Conservation (phyloP, 192 early-diverging fungal genomes). For the Backusella australiensis region DNA sequence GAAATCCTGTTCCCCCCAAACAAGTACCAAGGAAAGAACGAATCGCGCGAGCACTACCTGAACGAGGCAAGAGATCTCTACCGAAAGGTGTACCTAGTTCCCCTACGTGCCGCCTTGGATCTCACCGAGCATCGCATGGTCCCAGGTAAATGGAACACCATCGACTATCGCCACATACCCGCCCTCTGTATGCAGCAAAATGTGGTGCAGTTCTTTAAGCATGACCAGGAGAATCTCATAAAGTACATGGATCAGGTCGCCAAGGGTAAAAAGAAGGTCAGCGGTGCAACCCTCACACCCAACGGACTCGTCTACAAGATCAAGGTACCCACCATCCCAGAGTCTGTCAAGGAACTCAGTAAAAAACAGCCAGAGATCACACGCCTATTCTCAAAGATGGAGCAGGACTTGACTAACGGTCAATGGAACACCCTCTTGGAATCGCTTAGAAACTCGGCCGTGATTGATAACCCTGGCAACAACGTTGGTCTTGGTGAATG, state of each 20-base stretch:
- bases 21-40: neutral
- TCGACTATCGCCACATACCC: constrained; percentile 44
- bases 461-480: neutral
- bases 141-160: constrained; percentile 38
- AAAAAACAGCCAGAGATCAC: neutral
- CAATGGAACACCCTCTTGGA: constrained; percentile 18
- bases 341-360: neutral
- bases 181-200: constrained; percentile 44
- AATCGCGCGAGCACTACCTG: constrained; percentile 27
- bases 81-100: constrained; percentile 41
- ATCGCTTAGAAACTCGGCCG: neutral
- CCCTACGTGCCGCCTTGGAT: constrained; percentile 40
- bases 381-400: neutral
- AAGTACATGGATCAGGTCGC: constrained; percentile 28
- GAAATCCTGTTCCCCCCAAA: constrained; percentile 36
- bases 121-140: constrained; percentile 45
- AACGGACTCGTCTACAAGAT: constrained; percentile 38
- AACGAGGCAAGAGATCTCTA: constrained; percentile 32
- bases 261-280: constrained; percentile 40
- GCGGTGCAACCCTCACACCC: constrained; percentile 40
- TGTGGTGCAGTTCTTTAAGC: constrained; percentile 27
- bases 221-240: constrained; percentile 33
- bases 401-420: neutral
- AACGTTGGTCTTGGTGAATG: constrained; percentile 27
- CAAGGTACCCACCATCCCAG: neutral